Conservation (phyloP, 805 yeast genomes). For the Kurtzmaniella cleridarum region DNA sequence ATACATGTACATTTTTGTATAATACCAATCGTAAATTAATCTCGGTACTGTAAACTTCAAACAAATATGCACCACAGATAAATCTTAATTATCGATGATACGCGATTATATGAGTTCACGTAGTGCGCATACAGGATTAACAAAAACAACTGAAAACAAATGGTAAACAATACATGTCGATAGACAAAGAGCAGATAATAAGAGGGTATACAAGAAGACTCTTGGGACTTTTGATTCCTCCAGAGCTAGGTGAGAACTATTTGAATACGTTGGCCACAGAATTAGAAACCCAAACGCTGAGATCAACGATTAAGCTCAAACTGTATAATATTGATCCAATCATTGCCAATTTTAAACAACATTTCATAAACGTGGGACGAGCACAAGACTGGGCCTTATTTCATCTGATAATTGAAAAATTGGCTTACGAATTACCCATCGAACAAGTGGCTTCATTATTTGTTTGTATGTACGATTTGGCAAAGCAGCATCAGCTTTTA, state of each 20-base stretch:
- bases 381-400: slow-evolving; percentile 29
- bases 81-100: background rate
- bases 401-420: slow-evolving; percentile 22
- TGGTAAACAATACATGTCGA: slow-evolving; percentile 14
- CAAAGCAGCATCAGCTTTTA: background rate
- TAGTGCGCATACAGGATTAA: background rate
- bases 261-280: slow-evolving; percentile 26
- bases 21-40: too few relatives aligned
- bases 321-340: slow-evolving; percentile 13
- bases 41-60: too few relatives aligned
- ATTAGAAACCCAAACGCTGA: slow-evolving; percentile 11
- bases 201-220: slow-evolving; percentile 28
- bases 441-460: slow-evolving; percentile 19
- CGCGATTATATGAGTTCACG: background rate
- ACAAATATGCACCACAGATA: too few relatives aligned
- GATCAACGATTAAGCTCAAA: slow-evolving; percentile 6
- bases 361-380: slow-evolving; percentile 21
- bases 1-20: too few relatives aligned
- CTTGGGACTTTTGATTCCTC: slow-evolving; percentile 32
- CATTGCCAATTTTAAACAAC: slow-evolving; percentile 16
- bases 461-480: background rate
- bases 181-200: slow-evolving; percentile 27
- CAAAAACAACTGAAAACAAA: background rate
- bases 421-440: slow-evolving; percentile 20
- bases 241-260: slow-evolving; percentile 31